phyloP scores from a whole-genome alignment of 306 rosid genomes.

The Quercus wislizeni region DNA sequence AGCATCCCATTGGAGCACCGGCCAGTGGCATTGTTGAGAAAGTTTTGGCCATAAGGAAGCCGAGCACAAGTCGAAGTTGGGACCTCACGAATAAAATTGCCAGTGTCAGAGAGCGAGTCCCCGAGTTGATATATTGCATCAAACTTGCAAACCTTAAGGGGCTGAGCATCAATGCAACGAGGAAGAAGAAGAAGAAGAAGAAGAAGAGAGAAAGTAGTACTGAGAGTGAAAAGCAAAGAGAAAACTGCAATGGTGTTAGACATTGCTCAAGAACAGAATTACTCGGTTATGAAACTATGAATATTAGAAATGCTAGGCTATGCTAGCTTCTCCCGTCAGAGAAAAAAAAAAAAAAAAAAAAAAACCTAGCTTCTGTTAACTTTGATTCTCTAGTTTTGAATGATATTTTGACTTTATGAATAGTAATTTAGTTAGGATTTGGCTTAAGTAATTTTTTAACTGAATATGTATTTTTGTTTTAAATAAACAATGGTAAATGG shows the following conservation, averaged over 20 bases:
- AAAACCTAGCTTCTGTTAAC: too few species aligned
- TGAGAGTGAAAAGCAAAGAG: not conserved
- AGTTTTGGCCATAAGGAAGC: conserved; percentile 15
- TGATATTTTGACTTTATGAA: too few species aligned
- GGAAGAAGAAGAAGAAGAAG: not conserved
- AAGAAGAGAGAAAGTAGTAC: not conserved
- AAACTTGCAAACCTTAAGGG: not conserved
- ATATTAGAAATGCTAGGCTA: too few species aligned
- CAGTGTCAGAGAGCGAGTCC: conserved; percentile 2
- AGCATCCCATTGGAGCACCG: conserved; percentile 17
- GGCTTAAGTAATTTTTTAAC: too few species aligned
- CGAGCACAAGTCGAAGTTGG: not conserved
- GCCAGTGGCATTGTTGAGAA: conserved; percentile 5
- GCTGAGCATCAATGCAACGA: not conserved
- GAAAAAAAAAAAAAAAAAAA: too few species aligned
- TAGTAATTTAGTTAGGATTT: too few species aligned
- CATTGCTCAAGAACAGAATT: not conserved
- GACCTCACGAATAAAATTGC: not conserved
- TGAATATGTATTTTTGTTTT: too few species aligned
- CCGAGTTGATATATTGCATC: conserved; percentile 16
- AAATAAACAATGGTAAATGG: too few species aligned
- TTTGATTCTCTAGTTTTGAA: too few species aligned
- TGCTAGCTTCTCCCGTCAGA: too few species aligned
- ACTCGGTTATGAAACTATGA: too few species aligned
- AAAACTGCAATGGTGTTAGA: not conserved